Conservation (phyloP, 139 green algal species). For the Ettlia oleoabundans region DNA sequence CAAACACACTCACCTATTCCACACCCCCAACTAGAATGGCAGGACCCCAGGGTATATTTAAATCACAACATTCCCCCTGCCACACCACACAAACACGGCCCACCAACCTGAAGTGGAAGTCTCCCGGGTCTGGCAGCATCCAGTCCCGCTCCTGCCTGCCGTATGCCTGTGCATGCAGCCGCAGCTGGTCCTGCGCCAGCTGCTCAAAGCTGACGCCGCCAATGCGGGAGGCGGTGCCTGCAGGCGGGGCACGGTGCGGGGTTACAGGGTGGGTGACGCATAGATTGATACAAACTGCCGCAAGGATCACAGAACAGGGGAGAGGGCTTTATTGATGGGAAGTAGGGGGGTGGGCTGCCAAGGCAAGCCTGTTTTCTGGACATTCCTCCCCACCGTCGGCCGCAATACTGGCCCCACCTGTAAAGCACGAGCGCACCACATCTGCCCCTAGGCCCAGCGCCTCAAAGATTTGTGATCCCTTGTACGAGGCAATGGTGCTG, state of each 20-base stretch:
- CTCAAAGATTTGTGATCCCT: slow-evolving; percentile 97
- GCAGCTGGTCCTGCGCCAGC: slow-evolving; percentile 73
- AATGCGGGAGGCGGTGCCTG: slow-evolving; percentile 85
- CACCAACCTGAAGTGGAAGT: slow-evolving; percentile 80
- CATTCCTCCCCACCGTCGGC: no score
- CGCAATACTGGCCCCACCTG: no score
- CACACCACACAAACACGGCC: neutral
- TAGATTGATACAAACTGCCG: no score
- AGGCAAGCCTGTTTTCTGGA: no score
- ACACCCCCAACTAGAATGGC: no score
- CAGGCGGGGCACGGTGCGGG: no score
- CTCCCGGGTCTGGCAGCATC: slow-evolving; percentile 75
- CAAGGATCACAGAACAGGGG: no score
- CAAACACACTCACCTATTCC: no score
- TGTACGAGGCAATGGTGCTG: slow-evolving; percentile 94
- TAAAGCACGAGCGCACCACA: slow-evolving; percentile 90
- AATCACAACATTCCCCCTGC: neutral
- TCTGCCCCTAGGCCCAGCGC: slow-evolving; percentile 82
- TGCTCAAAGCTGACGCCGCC: slow-evolving; percentile 68
- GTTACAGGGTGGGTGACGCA: no score
- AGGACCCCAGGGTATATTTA: no score
- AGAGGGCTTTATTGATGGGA: no score
- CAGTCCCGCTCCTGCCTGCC: slow-evolving; percentile 51
- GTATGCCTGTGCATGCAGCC: slow-evolving; percentile 78
- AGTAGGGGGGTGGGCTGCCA: no score